A percentile compares a stretch with the other conserved stretches of the same genome.
These are phyloP conservation scores for Angomonas ambiguus DNA, from an alignment of 208 protist species.

Conservation along the genomic window DNA sequence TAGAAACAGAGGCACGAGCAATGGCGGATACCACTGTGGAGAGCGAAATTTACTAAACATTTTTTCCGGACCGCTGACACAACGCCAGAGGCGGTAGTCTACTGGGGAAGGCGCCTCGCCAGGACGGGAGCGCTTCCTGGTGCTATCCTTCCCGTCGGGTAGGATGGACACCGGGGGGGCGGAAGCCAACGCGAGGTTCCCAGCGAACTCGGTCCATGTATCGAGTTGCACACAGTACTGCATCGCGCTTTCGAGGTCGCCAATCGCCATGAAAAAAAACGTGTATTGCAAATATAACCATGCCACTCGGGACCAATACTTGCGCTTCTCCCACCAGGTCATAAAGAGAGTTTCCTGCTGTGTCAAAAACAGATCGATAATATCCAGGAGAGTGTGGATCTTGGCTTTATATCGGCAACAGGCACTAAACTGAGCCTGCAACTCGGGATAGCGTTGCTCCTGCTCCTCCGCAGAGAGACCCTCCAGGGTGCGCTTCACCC, in stretches of 20 bases:
- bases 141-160: no score
- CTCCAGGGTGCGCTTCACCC: neutral
- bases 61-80: neutral
- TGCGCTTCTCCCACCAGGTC: slow-evolving; percentile 4
- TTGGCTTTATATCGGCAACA: neutral
- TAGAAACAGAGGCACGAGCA: neutral
- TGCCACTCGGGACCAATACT: slow-evolving; percentile 28
- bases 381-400: neutral
- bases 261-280: slow-evolving; percentile 47
- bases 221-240: slow-evolving; percentile 17
- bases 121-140: no score
- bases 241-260: slow-evolving; percentile 23
- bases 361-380: neutral
- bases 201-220: slow-evolving; percentile 12
- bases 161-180: no score
- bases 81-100: neutral
- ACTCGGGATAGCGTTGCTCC: neutral
- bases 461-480: neutral
- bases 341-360: neutral
- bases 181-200: slow-evolving; percentile 14
- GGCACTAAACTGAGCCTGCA: neutral
- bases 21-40: neutral
- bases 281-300: slow-evolving; percentile 25
- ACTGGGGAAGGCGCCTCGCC: no score
- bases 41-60: neutral